These are phyloP conservation scores for Agarophyton chilense DNA, from an alignment of 23 red algal genomes.

Conservation along the genomic window DNA sequence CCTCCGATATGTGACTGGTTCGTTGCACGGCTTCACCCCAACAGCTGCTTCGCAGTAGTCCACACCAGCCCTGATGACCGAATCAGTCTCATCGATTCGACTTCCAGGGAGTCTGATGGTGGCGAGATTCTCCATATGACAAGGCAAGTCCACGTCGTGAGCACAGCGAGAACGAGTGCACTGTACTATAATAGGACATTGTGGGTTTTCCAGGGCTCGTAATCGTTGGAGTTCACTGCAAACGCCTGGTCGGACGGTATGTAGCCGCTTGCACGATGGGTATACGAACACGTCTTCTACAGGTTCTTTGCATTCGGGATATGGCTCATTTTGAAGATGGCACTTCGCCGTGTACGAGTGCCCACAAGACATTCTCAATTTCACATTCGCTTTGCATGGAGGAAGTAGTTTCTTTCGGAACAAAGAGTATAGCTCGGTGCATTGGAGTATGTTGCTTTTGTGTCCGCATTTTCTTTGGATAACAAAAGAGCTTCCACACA, in stretches of 20 bases:
- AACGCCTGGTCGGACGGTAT: slow-evolving; percentile 18
- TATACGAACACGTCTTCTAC: slow-evolving; percentile 44
- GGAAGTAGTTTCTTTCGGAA: slow-evolving; percentile 25
- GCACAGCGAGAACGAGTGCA: slow-evolving; percentile 31
- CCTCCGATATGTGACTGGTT: slow-evolving; percentile 21
- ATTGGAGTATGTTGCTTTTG: not conserved
- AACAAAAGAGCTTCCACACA: slow-evolving; percentile 18
- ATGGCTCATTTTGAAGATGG: slow-evolving; percentile 12
- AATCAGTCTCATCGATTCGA: not conserved
- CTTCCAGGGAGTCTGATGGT: not conserved
- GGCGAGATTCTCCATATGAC: slow-evolving; percentile 42
- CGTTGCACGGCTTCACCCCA: slow-evolving; percentile 20
- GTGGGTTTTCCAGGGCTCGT: not conserved
- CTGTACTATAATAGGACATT: slow-evolving; percentile 2
- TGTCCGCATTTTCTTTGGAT: slow-evolving; percentile 52
- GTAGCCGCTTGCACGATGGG: not conserved
- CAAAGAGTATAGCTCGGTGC: slow-evolving; percentile 17
- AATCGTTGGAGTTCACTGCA: slow-evolving; percentile 25
- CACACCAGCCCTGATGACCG: slow-evolving; percentile 20
- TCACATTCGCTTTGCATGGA: slow-evolving; percentile 8
- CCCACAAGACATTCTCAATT: slow-evolving; percentile 32
- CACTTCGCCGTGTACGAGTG: slow-evolving; percentile 31
- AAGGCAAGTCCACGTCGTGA: slow-evolving; percentile 40
- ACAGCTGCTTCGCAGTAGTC: slow-evolving; percentile 26
- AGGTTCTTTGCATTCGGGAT: slow-evolving; percentile 24